Base-by-base conservation (phyloP, 352 stramenopile species). In the Pythium brachiatum region DNA sequence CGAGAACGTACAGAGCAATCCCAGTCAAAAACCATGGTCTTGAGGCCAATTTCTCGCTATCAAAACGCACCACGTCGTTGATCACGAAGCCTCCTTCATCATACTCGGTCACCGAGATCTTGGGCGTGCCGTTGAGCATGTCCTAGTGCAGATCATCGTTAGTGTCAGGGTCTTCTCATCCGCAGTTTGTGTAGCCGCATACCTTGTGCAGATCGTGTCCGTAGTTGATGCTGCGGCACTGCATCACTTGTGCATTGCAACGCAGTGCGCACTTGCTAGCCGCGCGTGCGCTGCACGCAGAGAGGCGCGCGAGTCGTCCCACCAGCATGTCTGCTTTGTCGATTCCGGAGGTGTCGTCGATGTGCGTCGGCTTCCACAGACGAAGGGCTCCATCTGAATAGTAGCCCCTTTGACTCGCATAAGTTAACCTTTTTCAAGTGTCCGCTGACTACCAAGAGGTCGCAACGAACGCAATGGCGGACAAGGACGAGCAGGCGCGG, bases 201-300 rank as follows among this genome's bases (percentile, higher is more conserved):
- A 85, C 79, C 68, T 88, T 83, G 68, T 94, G 86, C 74, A 94
- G 79, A 64, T 94, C 86, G 54, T 94, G 86, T 7, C 86, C 86
- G 50, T 94, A 94, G 72, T 91, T 90, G 53, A 94, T 90, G 60
- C 66, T 72, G 1, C 81, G 78, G 36, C 68, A 64, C 58, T 71
- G 73, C 29, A 72, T 44, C 36, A 41, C 50, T 56, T 29, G 31
- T 52, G 60, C 43, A 50, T 7, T 55, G 57, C 31, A 58, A 57
- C 44, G 67, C 15, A 26, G 34, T 7, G 63, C 52, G 58, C 41
- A 29, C 12, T 12, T 43, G 36, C 48, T 39, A 11, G 23, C 34
- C 2, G 48, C 48, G 27, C 25, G 23, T 25, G 18, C 26, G 41
- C 38, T 16, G 48, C 34, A 58, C 50, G 61, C 11, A 69, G 61